phyloP scores from a whole-genome alignment of 2,329 filamentous ascomycete genomes.

The Fusarium drepaniforme region DNA sequence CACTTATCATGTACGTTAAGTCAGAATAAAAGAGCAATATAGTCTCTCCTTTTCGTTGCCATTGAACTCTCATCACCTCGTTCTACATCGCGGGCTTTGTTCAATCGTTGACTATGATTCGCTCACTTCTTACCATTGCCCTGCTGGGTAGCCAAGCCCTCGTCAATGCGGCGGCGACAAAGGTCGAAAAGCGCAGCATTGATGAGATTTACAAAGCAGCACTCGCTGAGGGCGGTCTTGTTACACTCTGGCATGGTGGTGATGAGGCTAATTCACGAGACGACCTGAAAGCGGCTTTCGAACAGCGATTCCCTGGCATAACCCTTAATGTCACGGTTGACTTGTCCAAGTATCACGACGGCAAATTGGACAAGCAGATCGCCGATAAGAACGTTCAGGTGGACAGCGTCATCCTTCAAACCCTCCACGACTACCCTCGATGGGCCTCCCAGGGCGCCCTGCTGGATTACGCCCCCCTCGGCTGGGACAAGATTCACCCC shows the following conservation, averaged over 20 bases:
- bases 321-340: constrained; percentile 67
- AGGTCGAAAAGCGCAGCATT: constrained; percentile 58
- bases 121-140: constrained; percentile 6
- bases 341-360: constrained; percentile 67
- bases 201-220: constrained; percentile 64
- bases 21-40: neutral
- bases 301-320: constrained; percentile 61
- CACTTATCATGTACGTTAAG: no score
- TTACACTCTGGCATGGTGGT: constrained; percentile 63
- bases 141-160: constrained; percentile 31
- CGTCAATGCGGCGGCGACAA: constrained; percentile 33
- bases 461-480: constrained; percentile 61
- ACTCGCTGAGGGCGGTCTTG: constrained; percentile 58
- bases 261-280: constrained; percentile 57
- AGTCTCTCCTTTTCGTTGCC: neutral
- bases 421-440: constrained; percentile 63
- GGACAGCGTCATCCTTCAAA: constrained; percentile 60
- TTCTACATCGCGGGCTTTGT: neutral
- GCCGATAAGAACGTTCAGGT: constrained; percentile 51
- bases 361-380: constrained; percentile 59
- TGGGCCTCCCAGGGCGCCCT: constrained; percentile 62
- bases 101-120: neutral
- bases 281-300: constrained; percentile 57
- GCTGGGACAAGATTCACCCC: constrained; percentile 57
- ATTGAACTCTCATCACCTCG: neutral